phyloP scores from a whole-genome alignment of 2,329 filamentous ascomycete species.

The Sclerotinia trifoliorum region DNA sequence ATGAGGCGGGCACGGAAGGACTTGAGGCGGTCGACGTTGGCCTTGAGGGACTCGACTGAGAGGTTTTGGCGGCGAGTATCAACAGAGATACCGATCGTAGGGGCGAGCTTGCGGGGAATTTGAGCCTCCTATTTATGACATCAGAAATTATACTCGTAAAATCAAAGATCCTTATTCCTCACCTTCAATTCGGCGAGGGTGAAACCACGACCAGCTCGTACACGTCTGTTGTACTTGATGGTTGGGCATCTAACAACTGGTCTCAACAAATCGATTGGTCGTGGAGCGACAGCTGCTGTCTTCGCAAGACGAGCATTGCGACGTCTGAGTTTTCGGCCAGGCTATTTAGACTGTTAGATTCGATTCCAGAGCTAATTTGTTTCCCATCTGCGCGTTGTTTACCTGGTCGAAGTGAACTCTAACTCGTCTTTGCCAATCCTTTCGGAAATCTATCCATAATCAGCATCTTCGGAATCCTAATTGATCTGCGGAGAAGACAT shows the following conservation, averaged over 20 bases:
- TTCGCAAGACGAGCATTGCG: slow-evolving; percentile 89
- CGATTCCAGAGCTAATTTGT: slow-evolving; percentile 36
- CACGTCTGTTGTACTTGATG: slow-evolving; percentile 98
- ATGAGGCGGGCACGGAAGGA: slow-evolving; percentile 96
- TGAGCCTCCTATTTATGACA: slow-evolving; percentile 75
- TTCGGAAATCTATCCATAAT: slow-evolving; percentile 78
- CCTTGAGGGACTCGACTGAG: slow-evolving; percentile 88
- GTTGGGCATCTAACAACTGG: slow-evolving; percentile 97
- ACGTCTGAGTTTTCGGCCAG: slow-evolving; percentile 93
- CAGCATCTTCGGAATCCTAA: slow-evolving; percentile 38
- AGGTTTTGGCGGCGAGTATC: slow-evolving; percentile 97
- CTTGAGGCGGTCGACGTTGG: slow-evolving; percentile 97
- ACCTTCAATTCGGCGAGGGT: slow-evolving; percentile 98
- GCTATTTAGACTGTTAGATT: slow-evolving; percentile 53
- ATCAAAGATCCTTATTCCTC: slow-evolving; percentile 40
- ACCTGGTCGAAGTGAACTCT: slow-evolving; percentile 99
- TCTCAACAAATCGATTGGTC: slow-evolving; percentile 94
- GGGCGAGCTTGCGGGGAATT: slow-evolving; percentile 89
- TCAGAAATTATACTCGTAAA: slow-evolving; percentile 26
- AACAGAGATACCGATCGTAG: slow-evolving; percentile 95
- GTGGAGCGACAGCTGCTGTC: slow-evolving; percentile 91
- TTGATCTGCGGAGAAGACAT: slow-evolving; percentile 46
- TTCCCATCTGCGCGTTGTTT: slow-evolving; percentile 44
- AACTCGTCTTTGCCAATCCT: slow-evolving; percentile 99
- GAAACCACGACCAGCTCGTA: slow-evolving; percentile 96